A percentile compares a stretch with the other conserved stretches of the same genome.
phyloP scores from a whole-genome alignment of 352 stramenopile genomes.

The Saprolegnia parasitica region DNA sequence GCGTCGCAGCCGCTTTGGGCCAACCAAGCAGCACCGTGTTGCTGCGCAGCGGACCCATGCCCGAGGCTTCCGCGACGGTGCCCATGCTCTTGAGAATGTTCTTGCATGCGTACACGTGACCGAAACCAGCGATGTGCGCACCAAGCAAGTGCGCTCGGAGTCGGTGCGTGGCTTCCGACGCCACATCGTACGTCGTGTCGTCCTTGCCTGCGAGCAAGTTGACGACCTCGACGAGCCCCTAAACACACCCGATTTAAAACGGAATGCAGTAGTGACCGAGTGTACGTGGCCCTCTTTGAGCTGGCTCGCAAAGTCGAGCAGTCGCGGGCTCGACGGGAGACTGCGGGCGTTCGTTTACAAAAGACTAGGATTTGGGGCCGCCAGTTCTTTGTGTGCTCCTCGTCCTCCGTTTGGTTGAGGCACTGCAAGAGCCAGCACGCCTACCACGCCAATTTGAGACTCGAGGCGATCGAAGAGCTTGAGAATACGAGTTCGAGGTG shows the following conservation, averaged over 20 bases:
- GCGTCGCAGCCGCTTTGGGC: not conserved
- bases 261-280: not conserved
- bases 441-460: constrained; percentile 11
- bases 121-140: constrained; percentile 28
- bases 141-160: constrained; percentile 28
- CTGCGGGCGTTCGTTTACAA: constrained; percentile 22
- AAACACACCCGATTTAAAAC: not conserved
- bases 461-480: not conserved
- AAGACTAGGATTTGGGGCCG: constrained; percentile 26
- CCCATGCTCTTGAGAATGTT: constrained; percentile 29
- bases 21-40: constrained; percentile 27
- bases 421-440: constrained; percentile 25
- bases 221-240: constrained; percentile 31
- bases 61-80: constrained; percentile 23
- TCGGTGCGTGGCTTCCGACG: constrained; percentile 1
- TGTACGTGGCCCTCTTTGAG: constrained; percentile 30
- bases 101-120: constrained; percentile 31
- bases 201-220: constrained; percentile 22
- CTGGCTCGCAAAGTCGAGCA: constrained; percentile 27
- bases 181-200: constrained; percentile 18
- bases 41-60: constrained; percentile 22
- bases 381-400: constrained; percentile 32
- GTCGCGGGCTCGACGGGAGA: constrained; percentile 11
- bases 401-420: constrained; percentile 27
- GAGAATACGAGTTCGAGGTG: constrained; percentile 28